These are phyloP conservation scores for Exophiala phaeomuriformis DNA, from an alignment of 2,329 filamentous ascomycete species.

Conservation along the genomic window DNA sequence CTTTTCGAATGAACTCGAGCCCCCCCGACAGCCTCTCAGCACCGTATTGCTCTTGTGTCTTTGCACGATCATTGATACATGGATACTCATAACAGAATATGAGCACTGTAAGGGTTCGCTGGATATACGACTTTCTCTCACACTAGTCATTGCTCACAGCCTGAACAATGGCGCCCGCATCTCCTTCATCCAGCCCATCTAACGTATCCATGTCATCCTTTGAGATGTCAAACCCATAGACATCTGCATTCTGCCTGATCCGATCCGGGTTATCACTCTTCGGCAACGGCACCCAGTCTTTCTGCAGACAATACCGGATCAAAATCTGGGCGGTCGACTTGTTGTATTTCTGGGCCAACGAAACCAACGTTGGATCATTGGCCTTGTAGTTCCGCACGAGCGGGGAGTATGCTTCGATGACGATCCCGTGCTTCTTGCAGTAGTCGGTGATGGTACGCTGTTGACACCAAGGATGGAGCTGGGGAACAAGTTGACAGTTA, in stretches of 20 bases:
- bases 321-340: constrained; percentile 71
- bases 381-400: constrained; percentile 62
- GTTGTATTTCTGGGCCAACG: constrained; percentile 62
- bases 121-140: not conserved
- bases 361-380: constrained; percentile 58
- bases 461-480: constrained; percentile 68
- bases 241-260: constrained; percentile 58
- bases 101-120: too few relatives aligned
- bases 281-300: constrained; percentile 63
- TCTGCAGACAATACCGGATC: constrained; percentile 75
- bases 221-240: constrained; percentile 54
- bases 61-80: too few relatives aligned
- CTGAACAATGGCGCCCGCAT: constrained; percentile 43
- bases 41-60: too few relatives aligned
- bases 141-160: constrained; percentile 35
- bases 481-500: not conserved
- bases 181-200: constrained; percentile 46
- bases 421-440: constrained; percentile 45
- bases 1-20: too few relatives aligned
- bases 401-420: constrained; percentile 49
- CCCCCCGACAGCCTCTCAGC: too few relatives aligned
- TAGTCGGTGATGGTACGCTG: constrained; percentile 54
- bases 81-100: too few relatives aligned
- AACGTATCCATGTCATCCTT: constrained; percentile 51
- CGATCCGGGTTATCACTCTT: constrained; percentile 64